A percentile compares a stretch with the other conserved stretches of the same genome.
phyloP scores from a whole-genome alignment of 805 yeast genomes.

The Nakazawaea wickerhamii region DNA sequence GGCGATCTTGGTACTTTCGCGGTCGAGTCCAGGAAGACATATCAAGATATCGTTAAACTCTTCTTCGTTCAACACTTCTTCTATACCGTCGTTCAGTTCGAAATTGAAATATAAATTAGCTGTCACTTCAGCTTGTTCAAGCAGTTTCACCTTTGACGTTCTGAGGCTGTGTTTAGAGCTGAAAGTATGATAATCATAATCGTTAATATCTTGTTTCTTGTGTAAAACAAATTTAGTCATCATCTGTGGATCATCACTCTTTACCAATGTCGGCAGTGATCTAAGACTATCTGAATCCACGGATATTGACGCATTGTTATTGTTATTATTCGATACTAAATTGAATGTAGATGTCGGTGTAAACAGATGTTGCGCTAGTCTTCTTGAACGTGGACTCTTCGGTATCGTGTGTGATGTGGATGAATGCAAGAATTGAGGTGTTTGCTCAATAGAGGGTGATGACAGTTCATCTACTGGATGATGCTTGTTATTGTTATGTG shows the following conservation, averaged over 20 bases:
- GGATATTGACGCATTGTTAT: not conserved
- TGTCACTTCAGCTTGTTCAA: constrained; percentile 32
- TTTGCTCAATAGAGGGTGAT: not conserved
- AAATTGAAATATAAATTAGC: constrained; percentile 22
- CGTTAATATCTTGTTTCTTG: constrained; percentile 20
- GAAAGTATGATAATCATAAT: constrained; percentile 31
- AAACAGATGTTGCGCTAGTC: constrained; percentile 6
- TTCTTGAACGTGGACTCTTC: constrained; percentile 7
- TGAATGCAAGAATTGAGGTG: not conserved
- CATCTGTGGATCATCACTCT: not conserved
- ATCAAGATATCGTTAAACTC: constrained; percentile 6
- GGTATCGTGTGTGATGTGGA: not conserved
- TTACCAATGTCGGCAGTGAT: not conserved
- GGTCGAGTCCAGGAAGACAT: constrained; percentile 8
- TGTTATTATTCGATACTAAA: not conserved
- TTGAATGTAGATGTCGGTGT: constrained; percentile 5
- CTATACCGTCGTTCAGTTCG: constrained; percentile 16
- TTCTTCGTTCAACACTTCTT: constrained; percentile 17
- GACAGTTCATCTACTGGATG: not conserved
- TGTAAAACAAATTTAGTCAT: constrained; percentile 7
- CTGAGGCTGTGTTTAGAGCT: constrained; percentile 28
- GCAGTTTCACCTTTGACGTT: constrained; percentile 28
- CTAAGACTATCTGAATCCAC: not conserved
- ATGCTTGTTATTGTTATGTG: not conserved
- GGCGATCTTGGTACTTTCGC: not conserved